Base-by-base conservation (phyloP, 768 basidiomycete genomes). In the Auriculariales sp. region DNA sequence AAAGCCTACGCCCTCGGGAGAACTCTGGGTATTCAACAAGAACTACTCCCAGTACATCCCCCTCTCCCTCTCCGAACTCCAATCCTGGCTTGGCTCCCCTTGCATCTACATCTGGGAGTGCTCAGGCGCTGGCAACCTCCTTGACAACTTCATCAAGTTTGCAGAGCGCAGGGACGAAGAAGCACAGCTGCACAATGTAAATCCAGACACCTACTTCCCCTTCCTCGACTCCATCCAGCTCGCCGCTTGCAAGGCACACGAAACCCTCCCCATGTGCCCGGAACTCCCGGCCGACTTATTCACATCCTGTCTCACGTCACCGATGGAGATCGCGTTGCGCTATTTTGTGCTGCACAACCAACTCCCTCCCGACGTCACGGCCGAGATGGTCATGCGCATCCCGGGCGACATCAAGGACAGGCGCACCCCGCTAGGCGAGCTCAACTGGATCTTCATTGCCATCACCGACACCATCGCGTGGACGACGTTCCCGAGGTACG, bases 391-490 rank as follows among this genome's bases (percentile, higher is more conserved):
- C 29, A 79, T 87, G 74, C 87, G 92, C 62, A 77, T 99, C 11
- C 95, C 95, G 0, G 95, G 95, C 7, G 93, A 97, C 61, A 75
- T 98, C 52, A 95, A 94, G 65, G 95, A 99, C 60, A 77, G 95
- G 17, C 78, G 93, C 24, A 98, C 95, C 0, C 93, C 95, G 1
- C 71, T 99, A 0, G 95, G 95, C 47, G 95, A 99, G 66, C 76
- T 99, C n/a, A 95, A 94, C 62, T 99, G 95, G 95, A 98, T 98
- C 54, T 98, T 98, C 67, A 98, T 92, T 1, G 91, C 94, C 29
- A 88, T 99, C 50, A 98, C 95, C 14, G 95, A 99, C 66, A 98
- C 95, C 7, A 98, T 99, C 54, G 95, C 95, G 5, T 99, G 95
- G 95, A 93, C 93, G 12, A 88, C 90, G 2, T 94, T 99, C 62